Base-by-base conservation (phyloP, 2,329 filamentous ascomycete genomes). In the Pyrenochaeta sp. region DNA sequence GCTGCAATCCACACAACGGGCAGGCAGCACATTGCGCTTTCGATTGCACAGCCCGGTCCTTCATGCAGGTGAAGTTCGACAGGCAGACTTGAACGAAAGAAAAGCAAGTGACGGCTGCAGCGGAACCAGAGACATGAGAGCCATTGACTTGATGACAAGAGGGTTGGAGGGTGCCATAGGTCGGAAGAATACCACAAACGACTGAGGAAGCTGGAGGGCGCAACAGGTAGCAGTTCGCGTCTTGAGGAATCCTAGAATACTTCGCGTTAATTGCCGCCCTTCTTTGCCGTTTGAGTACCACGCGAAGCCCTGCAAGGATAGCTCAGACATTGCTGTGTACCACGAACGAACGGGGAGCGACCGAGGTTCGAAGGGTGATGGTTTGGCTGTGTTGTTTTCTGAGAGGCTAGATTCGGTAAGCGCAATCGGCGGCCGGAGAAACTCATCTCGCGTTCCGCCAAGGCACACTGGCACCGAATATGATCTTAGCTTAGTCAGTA, bases 21-120 rank as follows among this genome's bases (percentile, higher is more conserved):
- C 43, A 59, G 49, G 54, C 45, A 54, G 22, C 51, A 44, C 24
- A 13, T 36, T n/a, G 40, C n/a, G 36, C 15, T 30, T 25, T 48
- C 27, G 43, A 37, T 32, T 56, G 54, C 60, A 61, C 58, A 59
- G 59, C 59, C 62, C 44, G 15, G 48, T 54, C 47, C 45, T 40
- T 37, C 43, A 52, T 51, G 42, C 44, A 58, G 52, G 56, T 42
- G 34, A 32, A 43, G 27, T 50, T 48, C 28, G n/a, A 53, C 30
- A 47, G 36, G 50, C 50, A 47, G 32, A 37, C 13, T 30, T 42
- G 22, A 27, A 39, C 32, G 37, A 37, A 37, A 54, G 32, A 39
- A 49, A 47, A 47, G 3, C 7, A 27, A 47, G n/a, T 5, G 25
- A 34, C 19, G n/a, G 39, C 12, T 27, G 42, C 10, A n/a, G 24